Evolutionary conservation across 2,329 filamentous ascomycete genomes (phyloP).

Genomic region (Mariannaea elegans): DNA sequence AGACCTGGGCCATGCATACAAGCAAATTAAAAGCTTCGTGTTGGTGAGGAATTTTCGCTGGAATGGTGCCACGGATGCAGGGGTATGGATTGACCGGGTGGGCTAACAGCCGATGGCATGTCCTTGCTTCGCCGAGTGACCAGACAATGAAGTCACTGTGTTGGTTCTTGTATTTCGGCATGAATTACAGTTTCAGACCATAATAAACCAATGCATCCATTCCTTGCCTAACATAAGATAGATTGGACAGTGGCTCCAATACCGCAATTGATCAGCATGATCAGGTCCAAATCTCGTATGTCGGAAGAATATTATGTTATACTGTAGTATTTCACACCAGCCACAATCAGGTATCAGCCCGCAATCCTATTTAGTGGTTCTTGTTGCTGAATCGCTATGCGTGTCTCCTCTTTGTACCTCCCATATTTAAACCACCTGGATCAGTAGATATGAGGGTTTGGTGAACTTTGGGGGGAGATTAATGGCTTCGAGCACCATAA

Average conservation of each 20-base stretch:
- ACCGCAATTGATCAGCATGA: background rate
- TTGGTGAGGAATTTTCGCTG: background rate
- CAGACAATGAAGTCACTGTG: background rate
- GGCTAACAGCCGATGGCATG: background rate
- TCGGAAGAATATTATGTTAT: too few relatives aligned
- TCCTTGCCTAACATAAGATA: background rate
- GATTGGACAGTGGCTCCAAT: background rate
- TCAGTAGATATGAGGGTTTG: too few relatives aligned
- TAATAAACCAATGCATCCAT: background rate
- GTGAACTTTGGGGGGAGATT: too few relatives aligned
- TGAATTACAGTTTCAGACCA: background rate
- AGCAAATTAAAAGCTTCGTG: background rate
- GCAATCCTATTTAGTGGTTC: too few relatives aligned
- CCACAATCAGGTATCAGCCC: too few relatives aligned
- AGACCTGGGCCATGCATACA: background rate
- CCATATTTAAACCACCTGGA: too few relatives aligned
- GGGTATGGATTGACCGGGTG: background rate
- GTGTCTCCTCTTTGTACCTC: too few relatives aligned
- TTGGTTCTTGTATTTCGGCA: background rate
- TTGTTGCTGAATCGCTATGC: too few relatives aligned
- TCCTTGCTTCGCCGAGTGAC: background rate
- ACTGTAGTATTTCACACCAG: too few relatives aligned
- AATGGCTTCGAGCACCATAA: too few relatives aligned
- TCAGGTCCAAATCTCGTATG: too few relatives aligned
- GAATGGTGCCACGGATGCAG: background rate